Evolutionary conservation across 1,139 yeast genomes (phyloP).

Genomic region (Protomyces arabidopsidicola): DNA sequence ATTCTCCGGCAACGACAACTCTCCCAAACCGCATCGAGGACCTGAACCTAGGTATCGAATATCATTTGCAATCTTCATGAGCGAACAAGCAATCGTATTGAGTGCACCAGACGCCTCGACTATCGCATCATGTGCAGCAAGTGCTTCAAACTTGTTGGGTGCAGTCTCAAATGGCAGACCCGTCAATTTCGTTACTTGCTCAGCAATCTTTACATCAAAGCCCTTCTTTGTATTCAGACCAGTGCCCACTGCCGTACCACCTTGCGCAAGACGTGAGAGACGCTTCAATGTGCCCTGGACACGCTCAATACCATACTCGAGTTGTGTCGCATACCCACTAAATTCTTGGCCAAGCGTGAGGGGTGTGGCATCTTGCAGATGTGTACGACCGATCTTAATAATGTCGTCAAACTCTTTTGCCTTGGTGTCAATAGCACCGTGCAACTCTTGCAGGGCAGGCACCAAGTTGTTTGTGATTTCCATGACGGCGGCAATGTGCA

Average conservation of each 20-base stretch:
- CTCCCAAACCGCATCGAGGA: conserved; percentile 99
- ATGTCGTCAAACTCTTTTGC: conserved; percentile 77
- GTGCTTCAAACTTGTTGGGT: conserved; percentile 97
- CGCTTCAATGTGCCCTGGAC: conserved; percentile 71
- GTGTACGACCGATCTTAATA: conserved; percentile 98
- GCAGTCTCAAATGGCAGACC: conserved; percentile 89
- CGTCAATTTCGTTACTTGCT: conserved; percentile 71
- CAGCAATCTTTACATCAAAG: conserved; percentile 78
- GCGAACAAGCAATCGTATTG: conserved; percentile 87
- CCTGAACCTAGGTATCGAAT: conserved; percentile 98
- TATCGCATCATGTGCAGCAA: conserved; percentile 97
- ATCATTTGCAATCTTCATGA: conserved; percentile 95
- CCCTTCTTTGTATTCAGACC: conserved; percentile 93
- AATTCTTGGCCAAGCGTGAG: conserved; percentile 96
- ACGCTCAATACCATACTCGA: conserved; percentile 83
- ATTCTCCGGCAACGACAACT: conserved; percentile 88
- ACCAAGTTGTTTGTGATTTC: conserved; percentile 71
- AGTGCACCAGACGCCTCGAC: conserved; percentile 97
- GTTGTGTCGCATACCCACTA: conserved; percentile 91
- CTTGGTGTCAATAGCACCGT: conserved; percentile 71
- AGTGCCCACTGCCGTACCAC: conserved; percentile 99
- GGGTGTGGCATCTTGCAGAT: conserved; percentile 97
- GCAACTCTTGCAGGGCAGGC: conserved; percentile 73
- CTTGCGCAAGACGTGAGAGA: conserved; percentile 84
- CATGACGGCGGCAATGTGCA: conserved; percentile 97